Base-by-base conservation (phyloP, 78 protist species). In the Dictyostelium firmibasis region DNA sequence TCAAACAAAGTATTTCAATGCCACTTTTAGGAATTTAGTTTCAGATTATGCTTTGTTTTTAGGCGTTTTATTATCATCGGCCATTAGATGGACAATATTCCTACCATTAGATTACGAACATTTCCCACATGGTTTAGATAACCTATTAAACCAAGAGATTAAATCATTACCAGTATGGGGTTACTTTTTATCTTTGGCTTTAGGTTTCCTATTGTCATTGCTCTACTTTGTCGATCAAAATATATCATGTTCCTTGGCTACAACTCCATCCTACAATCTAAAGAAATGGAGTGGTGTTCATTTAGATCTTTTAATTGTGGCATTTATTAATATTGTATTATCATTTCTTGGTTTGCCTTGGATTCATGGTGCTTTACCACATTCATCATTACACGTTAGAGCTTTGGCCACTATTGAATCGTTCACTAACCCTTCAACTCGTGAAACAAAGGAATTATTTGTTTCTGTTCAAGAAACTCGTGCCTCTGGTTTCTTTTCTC, bases 331-430 rank as follows among this genome's bases (percentile, higher is more conserved):
- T 83, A 83, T 83, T 2, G 50, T 83, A 36, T 29, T 83, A 25
- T 83, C 87, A 31, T 60, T 83, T 20, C 27, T 83, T 2, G 87
- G 87, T 60, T 83, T 83, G 62, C 87, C 87, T 0, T 83, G 87
- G 87, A 2, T 83, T 3, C 87, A 83, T 31, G 87, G 87, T 3
- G 87, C 87, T 20, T 83, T 83, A 36, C 87, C 87, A 47, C 87
- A 83, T 36, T 33, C 57, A 18, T 16, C 78, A 20, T 36, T 83
- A 35, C 87, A 83, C 62, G 76, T 60, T 35, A 60, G 87, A 62
- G 87, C 87, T 20, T 35, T 83, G 29, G 87, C 87, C 9, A 50
- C 38, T 2, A 83, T 83, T 0, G 43, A 60, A 83, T 11, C 72
- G 18, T 35, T 81, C 9, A 35, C 33, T 14, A 4, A 29, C 20